Evolutionary conservation across 345 rosid genomes (phyloP).

Genomic region (Pseudoturritis turrita): DNA sequence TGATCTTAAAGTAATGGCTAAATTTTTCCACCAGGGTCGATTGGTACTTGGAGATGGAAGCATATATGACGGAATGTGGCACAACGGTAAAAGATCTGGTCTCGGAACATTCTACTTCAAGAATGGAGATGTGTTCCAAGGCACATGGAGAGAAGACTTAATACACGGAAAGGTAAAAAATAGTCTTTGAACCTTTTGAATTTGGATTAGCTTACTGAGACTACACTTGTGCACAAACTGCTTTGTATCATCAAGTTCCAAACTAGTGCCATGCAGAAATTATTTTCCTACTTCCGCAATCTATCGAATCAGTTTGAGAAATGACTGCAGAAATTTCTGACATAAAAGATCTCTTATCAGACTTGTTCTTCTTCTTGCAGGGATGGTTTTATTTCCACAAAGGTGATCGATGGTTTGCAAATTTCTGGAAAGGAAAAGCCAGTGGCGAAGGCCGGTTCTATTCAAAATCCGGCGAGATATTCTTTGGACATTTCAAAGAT

Average conservation of each 20-base stretch:
- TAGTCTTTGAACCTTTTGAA: not conserved
- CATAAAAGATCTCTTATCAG: not conserved
- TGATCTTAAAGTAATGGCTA: constrained; percentile 14
- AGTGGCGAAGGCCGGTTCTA: constrained; percentile 94
- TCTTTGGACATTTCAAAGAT: constrained; percentile 81
- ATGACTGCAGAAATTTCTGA: not conserved
- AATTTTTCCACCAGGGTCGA: constrained; percentile 54
- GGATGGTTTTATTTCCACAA: constrained; percentile 96
- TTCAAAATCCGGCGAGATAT: constrained; percentile 72
- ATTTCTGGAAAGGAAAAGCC: constrained; percentile 99
- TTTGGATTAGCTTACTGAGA: not conserved
- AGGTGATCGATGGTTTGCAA: constrained; percentile 92
- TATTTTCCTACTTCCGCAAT: not conserved
- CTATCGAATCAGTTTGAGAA: not conserved
- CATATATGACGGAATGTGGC: constrained; percentile 95
- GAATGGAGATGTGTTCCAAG: constrained; percentile 97
- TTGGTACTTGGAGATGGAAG: constrained; percentile 76
- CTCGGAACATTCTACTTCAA: constrained; percentile 84
- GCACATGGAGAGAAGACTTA: constrained; percentile 93
- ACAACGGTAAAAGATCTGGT: constrained; percentile 85
- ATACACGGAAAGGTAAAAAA: constrained; percentile 90
- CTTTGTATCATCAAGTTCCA: not conserved
- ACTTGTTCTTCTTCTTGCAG: constrained; percentile 33
- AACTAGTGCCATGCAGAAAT: not conserved
- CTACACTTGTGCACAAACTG: not conserved